Base-by-base conservation (phyloP, 176 grass and related monocot species). In the Guadua angustifolia region DNA sequence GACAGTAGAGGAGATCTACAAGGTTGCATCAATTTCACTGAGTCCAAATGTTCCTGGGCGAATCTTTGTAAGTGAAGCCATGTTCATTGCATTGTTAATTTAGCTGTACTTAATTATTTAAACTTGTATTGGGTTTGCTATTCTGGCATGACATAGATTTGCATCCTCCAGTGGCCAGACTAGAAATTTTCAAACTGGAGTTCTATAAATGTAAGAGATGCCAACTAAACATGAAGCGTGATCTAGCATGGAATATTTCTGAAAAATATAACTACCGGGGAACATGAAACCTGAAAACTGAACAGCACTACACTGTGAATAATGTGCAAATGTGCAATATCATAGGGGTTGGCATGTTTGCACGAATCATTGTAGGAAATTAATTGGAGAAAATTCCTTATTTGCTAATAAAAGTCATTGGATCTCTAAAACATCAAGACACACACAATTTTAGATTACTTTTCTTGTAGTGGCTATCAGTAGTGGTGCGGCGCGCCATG, bases 1-100 rank as follows among this genome's bases (percentile, higher is more conserved):
- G 97, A 92, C 91, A 79, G 93, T 99, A 19, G 93, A 99, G 5
- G 97, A 99, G 91, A 99, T 99, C 73, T 99, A 99, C 74, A 99
- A 99, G 89, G 88, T 99, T 87, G 80, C 97, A 87, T 99, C 97
- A 12, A 76, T 99, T 49, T 38, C 88, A 33, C 93, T 99, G 26
- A 99, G 97, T 79, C 93, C 97, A 22, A 99, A 99, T 84, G 97
- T 99, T 74, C 97, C 97, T 76, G 97, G 86, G 24, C 97, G 96
- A 76, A 95, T 99, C 72, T 99, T 99, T 78, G 97, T 99, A 96
- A 99, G 97, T 91, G 74, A 76, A 85, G 67, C 50, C 50, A n/a
- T 66, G 32, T 40, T 57, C n/a, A 78, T 50, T 79, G 55, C 45
- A 63, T 39, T 52, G 45, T 87, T 53, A 3, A 72, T 78, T 61